Base-by-base conservation (phyloP, 2,329 filamentous ascomycete species). In the Metarhizium sp. region DNA sequence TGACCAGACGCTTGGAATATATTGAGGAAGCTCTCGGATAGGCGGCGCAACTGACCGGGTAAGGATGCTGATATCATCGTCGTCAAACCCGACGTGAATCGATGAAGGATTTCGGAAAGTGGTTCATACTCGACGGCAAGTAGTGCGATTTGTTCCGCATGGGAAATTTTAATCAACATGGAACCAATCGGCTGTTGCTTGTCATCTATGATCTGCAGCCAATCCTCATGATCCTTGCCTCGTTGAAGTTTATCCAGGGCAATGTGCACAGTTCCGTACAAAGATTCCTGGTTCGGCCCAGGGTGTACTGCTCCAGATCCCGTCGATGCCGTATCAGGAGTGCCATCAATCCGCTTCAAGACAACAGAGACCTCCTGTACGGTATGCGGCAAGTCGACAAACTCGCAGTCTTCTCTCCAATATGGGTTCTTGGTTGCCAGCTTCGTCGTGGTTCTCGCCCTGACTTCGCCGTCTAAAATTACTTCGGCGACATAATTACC, bases 1-100 rank as follows among this genome's bases (percentile, higher is more conserved):
- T 83, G 82, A 0, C 90, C 90, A 2, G 91, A 92, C 3, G 95
- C 92, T 66, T 99, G 94, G 64, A 92, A 99, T 53, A 99, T 95
- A 67, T 97, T 95, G 59, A 97, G 75, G 42, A 97, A 82, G 32
- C 88, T 85, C 66, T 96, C 92, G 2, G 91, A 88, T 8, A 97
- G 71, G n/a, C 83, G 80, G 53, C 87, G 87, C 38, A 96, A 76
- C 64, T 90, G 88, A 2, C 84, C 82, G 0, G 90, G 87, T 54
- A 96, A 78, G 55, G 88, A 82, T 48, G 88, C 82, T 2, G 90
- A 85, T 61, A 99, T 88, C 67, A 95, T 88, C 42, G 89, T 78
- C 0, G 92, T 96, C 55, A 99, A 75, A 0, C 89, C 88, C 38
- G 88, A 87, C 43, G 84, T 84, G 67, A 97, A 96, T 6, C 85